A percentile compares a stretch with the other conserved stretches of the same genome.
Evolutionary conservation across 202 grass and related monocot genomes (phyloP).

Genomic region (Panicum virgatum): DNA sequence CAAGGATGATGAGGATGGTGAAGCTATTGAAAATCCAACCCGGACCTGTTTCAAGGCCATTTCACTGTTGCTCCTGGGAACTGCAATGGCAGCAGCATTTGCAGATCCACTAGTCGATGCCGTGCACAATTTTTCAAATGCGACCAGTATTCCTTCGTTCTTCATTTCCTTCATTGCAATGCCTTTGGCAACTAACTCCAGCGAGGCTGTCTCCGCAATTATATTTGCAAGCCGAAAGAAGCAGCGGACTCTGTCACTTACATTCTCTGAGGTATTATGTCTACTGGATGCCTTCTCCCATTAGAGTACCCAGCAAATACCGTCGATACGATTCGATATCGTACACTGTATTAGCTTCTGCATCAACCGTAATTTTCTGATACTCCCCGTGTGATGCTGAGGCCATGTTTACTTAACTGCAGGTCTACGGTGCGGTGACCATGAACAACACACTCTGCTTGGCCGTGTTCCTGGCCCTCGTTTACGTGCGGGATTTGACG

Average conservation of each 20-base stretch:
- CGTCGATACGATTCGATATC: not conserved
- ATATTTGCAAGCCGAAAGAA: constrained; percentile 92
- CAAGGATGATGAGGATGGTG: constrained; percentile 46
- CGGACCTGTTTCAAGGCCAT: constrained; percentile 68
- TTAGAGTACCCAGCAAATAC: not conserved
- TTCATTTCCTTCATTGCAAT: constrained; percentile 96
- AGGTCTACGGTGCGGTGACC: constrained; percentile 87
- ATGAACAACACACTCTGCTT: constrained; percentile 91
- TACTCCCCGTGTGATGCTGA: not conserved
- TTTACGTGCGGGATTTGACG: constrained; percentile 63
- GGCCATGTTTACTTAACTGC: not conserved
- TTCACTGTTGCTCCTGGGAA: constrained; percentile 72
- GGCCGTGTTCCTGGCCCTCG: constrained; percentile 67
- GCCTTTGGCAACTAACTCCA: constrained; percentile 95
- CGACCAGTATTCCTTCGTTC: constrained; percentile 84
- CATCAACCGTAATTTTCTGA: not conserved
- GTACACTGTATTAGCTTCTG: not conserved
- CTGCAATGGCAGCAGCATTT: constrained; percentile 78
- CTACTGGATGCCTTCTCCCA: not conserved
- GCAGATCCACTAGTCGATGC: constrained; percentile 90
- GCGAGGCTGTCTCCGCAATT: constrained; percentile 90
- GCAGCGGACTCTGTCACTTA: constrained; percentile 72
- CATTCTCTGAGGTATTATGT: constrained; percentile 88
- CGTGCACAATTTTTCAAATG: constrained; percentile 81
- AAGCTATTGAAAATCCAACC: constrained; percentile 56